Evolutionary conservation across 441 rosid species (phyloP).

Genomic region (Pelargonium australe): DNA sequence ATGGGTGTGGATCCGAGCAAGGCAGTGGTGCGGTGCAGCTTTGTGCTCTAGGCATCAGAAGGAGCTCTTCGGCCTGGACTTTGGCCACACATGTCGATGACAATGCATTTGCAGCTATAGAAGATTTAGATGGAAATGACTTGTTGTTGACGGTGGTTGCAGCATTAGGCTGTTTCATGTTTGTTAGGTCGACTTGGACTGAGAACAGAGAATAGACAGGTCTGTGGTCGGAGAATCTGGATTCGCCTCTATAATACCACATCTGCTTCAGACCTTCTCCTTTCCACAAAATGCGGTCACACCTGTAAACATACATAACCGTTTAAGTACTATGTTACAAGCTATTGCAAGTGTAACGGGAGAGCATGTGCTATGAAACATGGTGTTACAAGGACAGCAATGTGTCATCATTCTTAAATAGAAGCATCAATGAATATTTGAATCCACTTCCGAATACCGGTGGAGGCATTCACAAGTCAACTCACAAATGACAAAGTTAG

Average conservation of each 20-base stretch:
- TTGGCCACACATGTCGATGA: slow-evolving; percentile 46
- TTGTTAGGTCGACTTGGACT: slow-evolving; percentile 32
- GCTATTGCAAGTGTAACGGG: no score
- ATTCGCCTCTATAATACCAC: slow-evolving; percentile 58
- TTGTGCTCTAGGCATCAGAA: slow-evolving; percentile 45
- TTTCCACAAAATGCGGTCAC: slow-evolving; percentile 69
- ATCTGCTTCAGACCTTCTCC: slow-evolving; percentile 59
- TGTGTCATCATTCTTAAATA: background rate
- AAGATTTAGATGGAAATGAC: background rate
- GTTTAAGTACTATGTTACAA: no score
- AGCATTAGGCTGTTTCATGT: slow-evolving; percentile 14
- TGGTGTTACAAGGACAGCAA: no score
- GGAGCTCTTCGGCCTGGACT: slow-evolving; percentile 76
- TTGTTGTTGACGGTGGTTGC: slow-evolving; percentile 22
- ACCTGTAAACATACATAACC: slow-evolving; percentile 34
- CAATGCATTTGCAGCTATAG: slow-evolving; percentile 14
- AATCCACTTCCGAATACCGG: slow-evolving; percentile 4
- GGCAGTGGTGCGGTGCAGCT: slow-evolving; percentile 25
- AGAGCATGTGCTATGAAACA: no score
- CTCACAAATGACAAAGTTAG: background rate
- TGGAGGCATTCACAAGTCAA: slow-evolving; percentile 11
- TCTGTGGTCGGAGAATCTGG: slow-evolving; percentile 66
- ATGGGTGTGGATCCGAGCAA: no score
- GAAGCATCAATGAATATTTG: background rate
- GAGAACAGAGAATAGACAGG: slow-evolving; percentile 61